A percentile compares a stretch with the other conserved stretches of the same genome.
These are phyloP conservation scores for Strobilomyces echinocephalus DNA, from an alignment of 768 basidiomycete genomes.

Conservation along the genomic window DNA sequence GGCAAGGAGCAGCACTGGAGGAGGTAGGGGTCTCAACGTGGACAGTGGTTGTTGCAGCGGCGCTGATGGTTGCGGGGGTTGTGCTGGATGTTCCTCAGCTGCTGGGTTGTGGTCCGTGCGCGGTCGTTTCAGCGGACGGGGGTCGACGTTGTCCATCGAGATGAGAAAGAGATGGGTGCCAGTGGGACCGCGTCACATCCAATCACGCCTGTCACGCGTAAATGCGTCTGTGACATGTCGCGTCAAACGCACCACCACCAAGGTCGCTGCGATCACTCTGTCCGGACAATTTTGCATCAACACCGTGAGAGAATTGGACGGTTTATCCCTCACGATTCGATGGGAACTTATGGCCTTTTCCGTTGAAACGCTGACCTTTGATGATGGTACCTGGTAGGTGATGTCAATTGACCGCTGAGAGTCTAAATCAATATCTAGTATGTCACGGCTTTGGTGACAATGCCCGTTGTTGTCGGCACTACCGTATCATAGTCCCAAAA, in stretches of 20 bases:
- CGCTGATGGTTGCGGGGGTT: background rate
- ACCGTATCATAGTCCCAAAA: too few relatives aligned
- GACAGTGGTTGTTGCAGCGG: conserved; percentile 1
- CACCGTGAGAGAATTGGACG: too few relatives aligned
- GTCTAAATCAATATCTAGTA: too few relatives aligned
- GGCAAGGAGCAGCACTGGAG: conserved; percentile 51
- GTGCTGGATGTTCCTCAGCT: background rate
- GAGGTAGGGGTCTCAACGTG: conserved; percentile 33
- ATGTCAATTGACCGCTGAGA: too few relatives aligned
- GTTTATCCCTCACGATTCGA: too few relatives aligned
- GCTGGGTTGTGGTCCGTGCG: conserved; percentile 17
- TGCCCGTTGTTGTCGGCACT: too few relatives aligned
- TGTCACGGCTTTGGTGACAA: too few relatives aligned
- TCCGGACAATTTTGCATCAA: too few relatives aligned
- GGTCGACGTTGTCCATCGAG: conserved; percentile 26
- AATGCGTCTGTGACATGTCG: conserved; percentile 28
- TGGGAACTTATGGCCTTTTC: too few relatives aligned
- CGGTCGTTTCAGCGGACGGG: conserved; percentile 34
- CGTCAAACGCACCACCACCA: conserved; percentile 12
- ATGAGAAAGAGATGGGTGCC: background rate
- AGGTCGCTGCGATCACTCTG: too few relatives aligned
- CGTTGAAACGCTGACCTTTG: too few relatives aligned
- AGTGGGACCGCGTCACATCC: conserved; percentile 11
- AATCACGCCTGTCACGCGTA: conserved; percentile 24
- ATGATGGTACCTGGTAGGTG: too few relatives aligned